phyloP scores from a whole-genome alignment of 2,329 filamentous ascomycete genomes.

The Juglanconis juglandina region DNA sequence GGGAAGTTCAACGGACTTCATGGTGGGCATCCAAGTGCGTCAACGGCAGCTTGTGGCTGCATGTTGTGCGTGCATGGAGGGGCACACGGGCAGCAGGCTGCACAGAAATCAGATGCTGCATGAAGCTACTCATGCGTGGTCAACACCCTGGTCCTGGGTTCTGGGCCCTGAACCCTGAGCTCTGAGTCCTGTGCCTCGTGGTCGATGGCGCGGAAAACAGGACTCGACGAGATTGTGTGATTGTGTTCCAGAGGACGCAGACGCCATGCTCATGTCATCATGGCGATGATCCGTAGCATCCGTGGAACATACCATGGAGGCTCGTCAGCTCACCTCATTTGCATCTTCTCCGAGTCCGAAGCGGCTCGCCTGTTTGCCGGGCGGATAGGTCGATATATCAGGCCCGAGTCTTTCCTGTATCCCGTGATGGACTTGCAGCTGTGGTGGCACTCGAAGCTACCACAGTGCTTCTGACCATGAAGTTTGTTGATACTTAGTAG shows the following conservation, averaged over 20 bases:
- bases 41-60: constrained; percentile 10
- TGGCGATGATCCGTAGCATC: neutral
- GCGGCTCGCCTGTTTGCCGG: neutral
- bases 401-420: constrained; percentile 1
- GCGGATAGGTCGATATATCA: neutral
- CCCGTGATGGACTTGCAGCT: constrained; percentile 9
- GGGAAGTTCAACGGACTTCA: constrained; percentile 10
- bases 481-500: neutral
- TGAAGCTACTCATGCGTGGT: constrained; percentile 13
- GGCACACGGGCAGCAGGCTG: neutral
- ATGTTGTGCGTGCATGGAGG: constrained; percentile 3
- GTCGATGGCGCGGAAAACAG: neutral
- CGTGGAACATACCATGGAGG: neutral
- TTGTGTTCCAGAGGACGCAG: neutral
- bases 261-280: neutral
- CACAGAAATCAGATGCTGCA: constrained; percentile 10
- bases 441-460: constrained; percentile 10
- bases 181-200: constrained; percentile 11
- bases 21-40: neutral
- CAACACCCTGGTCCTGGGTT: constrained; percentile 1
- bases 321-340: neutral
- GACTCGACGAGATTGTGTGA: no score
- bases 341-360: neutral
- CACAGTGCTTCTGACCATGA: neutral
- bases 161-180: no score